Conservation (phyloP, 345 rosid genomes). For the Eutrema heterophyllum region DNA sequence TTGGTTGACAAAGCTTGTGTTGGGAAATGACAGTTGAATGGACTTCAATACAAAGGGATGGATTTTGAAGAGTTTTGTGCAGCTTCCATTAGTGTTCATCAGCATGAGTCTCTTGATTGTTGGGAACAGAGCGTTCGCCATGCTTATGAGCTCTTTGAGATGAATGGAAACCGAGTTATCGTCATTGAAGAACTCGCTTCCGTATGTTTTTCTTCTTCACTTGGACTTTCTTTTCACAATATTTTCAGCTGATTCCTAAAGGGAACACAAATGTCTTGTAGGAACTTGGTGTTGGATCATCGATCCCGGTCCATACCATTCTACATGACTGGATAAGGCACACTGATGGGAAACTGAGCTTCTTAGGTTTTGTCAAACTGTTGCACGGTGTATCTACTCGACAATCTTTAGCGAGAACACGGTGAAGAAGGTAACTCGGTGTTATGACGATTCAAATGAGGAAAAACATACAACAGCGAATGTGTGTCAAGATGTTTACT, state of each 20-base stretch:
- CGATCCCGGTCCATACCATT: slow-evolving; percentile 83
- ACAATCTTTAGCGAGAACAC: slow-evolving; percentile 29
- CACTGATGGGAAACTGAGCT: slow-evolving; percentile 91
- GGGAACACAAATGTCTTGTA: slow-evolving; percentile 26
- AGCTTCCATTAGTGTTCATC: slow-evolving; percentile 88
- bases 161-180: slow-evolving; percentile 85
- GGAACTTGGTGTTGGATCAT: slow-evolving; percentile 97
- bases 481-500: slow-evolving; percentile 12
- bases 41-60: slow-evolving; percentile 87
- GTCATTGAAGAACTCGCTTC: slow-evolving; percentile 93
- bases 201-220: slow-evolving; percentile 36
- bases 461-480: slow-evolving; percentile 7
- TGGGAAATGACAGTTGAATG: slow-evolving; percentile 53
- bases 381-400: slow-evolving; percentile 75
- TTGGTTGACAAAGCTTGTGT: slow-evolving; percentile 9
- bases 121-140: slow-evolving; percentile 86
- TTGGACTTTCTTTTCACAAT: neutral
- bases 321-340: slow-evolving; percentile 93
- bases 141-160: slow-evolving; percentile 88
- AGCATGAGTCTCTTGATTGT: slow-evolving; percentile 73
- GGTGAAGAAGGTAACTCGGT: slow-evolving; percentile 15
- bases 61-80: slow-evolving; percentile 97
- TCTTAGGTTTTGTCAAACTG: slow-evolving; percentile 81
- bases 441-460: neutral
- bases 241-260: neutral